Base-by-base conservation (phyloP, 345 rosid genomes). In the Toxicodendron radicans region DNA sequence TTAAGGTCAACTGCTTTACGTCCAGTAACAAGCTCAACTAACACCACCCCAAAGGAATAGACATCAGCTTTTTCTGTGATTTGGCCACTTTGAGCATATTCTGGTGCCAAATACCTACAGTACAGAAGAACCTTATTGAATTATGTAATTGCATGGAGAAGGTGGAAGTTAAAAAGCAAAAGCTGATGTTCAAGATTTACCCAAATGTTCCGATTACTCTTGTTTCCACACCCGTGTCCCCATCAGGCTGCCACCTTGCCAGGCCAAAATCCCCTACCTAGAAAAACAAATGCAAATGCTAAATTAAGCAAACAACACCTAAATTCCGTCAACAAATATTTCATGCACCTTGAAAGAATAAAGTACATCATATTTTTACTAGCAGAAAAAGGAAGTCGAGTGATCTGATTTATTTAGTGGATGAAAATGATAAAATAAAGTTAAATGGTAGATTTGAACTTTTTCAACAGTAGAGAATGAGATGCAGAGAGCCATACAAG, bases 201-300 rank as follows among this genome's bases (percentile, higher is more conserved):
- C 99, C 99, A 58, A 96, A 93, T 38, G 99, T 96, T 81, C 99
- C 98, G 54, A 96, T 96, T 43, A 96, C 99, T 82, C 99, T 87
- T 33, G 99, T 96, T 58, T 93, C 97, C 68, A 90, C 97, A 53
- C 97, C 98, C 14, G 84, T 84, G 76, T 92, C 94, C n/a, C 97
- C 99, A 84, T 96, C 97, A 75, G 99, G 99, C 77, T 96, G 99
- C 99, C 99, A 96, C 80, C 99, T 87, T n/a, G 98, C 99, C 9
- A 96, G 82, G 78, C 99, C 99, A 83, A 96, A 93, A 84, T 96
- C 99, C 54, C 99, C 99, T 75, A 96, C 99, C 99, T 96, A 76
- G 52, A 57, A 58, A 62, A 64, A 53, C 35, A 51, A 66, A 66
- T n/a, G 41, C 21, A 51, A 66, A 66, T n/a, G 41, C 21, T 23